Percentiles rank a stretch among this genome's conserved stretches.
phyloP scores from a whole-genome alignment of 805 yeast genomes.

The Barnettozyma vustinii region DNA sequence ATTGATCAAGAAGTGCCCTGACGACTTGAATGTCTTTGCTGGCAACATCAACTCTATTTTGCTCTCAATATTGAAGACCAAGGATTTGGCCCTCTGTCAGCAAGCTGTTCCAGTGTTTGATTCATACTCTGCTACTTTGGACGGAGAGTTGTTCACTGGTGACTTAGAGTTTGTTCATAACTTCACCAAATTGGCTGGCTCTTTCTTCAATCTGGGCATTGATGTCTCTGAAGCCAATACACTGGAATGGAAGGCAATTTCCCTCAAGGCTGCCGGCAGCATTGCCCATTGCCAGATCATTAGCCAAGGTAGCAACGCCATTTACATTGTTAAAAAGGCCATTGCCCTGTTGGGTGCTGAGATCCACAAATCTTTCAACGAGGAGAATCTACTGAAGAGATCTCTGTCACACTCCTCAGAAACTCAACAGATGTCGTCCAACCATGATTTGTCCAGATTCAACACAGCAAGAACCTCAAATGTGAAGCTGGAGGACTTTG shows the following conservation, averaged over 20 bases:
- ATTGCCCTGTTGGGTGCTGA: conserved; percentile 18
- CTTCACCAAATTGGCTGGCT: conserved; percentile 36
- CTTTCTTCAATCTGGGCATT: conserved; percentile 19
- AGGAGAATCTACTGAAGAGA: conserved; percentile 20
- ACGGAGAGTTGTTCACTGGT: conserved; percentile 59
- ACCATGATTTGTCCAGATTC: conserved; percentile 8
- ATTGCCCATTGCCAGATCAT: conserved; percentile 28
- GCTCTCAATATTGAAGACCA: conserved; percentile 41
- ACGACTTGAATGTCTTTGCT: conserved; percentile 81
- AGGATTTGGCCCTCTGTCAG: conserved; percentile 60
- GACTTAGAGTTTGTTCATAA: conserved; percentile 50
- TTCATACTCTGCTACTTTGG: conserved; percentile 47
- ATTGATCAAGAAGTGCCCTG: conserved; percentile 69
- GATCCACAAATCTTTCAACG: conserved; percentile 18
- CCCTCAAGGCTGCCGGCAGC: conserved; percentile 40
- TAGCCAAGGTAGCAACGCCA: conserved; percentile 11
- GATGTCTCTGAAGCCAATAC: conserved; percentile 27
- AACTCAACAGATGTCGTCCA: conserved; percentile 12
- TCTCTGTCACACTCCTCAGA: conserved; percentile 19
- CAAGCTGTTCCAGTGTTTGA: conserved; percentile 42
- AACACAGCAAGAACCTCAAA: conserved; percentile 15
- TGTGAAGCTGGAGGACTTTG: conserved; percentile 4
- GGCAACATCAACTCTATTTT: conserved; percentile 59
- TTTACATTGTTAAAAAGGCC: conserved; percentile 13
- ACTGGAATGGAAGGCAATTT: conserved; percentile 32